Base-by-base conservation (phyloP, 2,329 filamentous ascomycete species). In the Westerdykella ornata region DNA sequence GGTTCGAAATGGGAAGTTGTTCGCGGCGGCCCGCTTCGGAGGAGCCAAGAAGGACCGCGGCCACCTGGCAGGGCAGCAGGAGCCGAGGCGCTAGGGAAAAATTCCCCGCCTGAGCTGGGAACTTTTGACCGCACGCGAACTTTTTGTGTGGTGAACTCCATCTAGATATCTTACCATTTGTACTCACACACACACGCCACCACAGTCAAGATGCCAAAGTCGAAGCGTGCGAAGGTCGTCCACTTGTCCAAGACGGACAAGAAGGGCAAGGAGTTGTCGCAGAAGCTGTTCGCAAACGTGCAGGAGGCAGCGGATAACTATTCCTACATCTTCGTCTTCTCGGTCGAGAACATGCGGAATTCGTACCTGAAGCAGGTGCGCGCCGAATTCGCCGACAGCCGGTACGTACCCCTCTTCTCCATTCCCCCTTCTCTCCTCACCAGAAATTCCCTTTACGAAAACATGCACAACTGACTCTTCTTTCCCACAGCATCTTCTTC, bases 321-420 rank as follows among this genome's bases (percentile, higher is more conserved):
- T 75, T 80, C 88, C 69, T 81, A 90, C 75, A 85, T 90, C 72
- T 94, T 94, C 71, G 86, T 96, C 64, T 94, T 98, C 68, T 78
- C 79, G 60, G 83, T 98, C 55, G 86, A 94, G 65, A 96, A 97
- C 74, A 95, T 95, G 88, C 88, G 92, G 67, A 98, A 98, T 73
- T 94, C 83, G 56, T 89, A 95, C 69, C 73, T 97, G 60, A 95
- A 96, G 73, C 81, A 88, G 59, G 86, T 97, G 55, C 82, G 90
- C 55, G 78, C 81, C 52, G 84, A 95, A 59, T 82, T 96, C 56
- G 75, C 76, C 37, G 88, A 96, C 72, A 85, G 85, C 73, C 80
- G 85, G 86, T 92, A 72, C 54, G 75, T 33, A 26, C 39, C 35
- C 32, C 28, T 5, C 12, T 15, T 41, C 28, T 38, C 37, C 33